Evolutionary conservation across 257 asterid species (phyloP), one percentile per base, ranked within the genome.

Genomic region (Pogostemon cablin): DNA sequence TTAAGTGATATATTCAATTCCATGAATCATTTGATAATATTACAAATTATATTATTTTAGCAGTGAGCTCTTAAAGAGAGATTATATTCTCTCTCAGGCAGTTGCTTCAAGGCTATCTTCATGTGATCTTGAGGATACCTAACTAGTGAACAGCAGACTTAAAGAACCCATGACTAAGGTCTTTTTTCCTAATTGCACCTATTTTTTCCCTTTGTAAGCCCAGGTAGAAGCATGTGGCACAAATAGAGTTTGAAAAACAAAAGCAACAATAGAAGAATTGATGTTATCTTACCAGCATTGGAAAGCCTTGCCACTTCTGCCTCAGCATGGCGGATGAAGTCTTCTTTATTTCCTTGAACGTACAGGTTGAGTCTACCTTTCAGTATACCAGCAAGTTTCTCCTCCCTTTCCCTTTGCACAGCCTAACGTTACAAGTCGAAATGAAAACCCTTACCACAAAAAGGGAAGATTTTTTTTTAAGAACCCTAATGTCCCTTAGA

Each of bases 391-490:
- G 85, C 90, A 80, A 95, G 99, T 81, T 91, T 95, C 77, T 95
- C 98, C 81, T 95, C 98, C 81, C 99, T 89, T 77, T 95, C 99
- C 87, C 61, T 91, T 79, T 95, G 99, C 71, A 89, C 84, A 73
- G 68, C 80, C 99, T 93, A 78, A 48, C 68, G 60, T 80, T 43
- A 65, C 78, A 77, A 70, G 56, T 65, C 35, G 72, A 74, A 32
- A 61, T 43, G 60, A 64, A 57, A 67, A 25, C 34, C 7, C 32
- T 9, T 37, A 11, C 61, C 55, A 67, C 37, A 58, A 10, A 71
- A 57, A 46, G 34, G 38, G 20, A 38, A 43, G 60, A 62, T 66
- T 41, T 47, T 17, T 54, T 39, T 9, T 46, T 49, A 46, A 40
- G 49, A 47, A 57, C 12, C 40, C 44, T 68, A 3, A 56, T 42